Evolutionary conservation across 139 green algal genomes (phyloP), one percentile per base, ranked within the genome.

Genomic region (Eudorina sp.): DNA sequence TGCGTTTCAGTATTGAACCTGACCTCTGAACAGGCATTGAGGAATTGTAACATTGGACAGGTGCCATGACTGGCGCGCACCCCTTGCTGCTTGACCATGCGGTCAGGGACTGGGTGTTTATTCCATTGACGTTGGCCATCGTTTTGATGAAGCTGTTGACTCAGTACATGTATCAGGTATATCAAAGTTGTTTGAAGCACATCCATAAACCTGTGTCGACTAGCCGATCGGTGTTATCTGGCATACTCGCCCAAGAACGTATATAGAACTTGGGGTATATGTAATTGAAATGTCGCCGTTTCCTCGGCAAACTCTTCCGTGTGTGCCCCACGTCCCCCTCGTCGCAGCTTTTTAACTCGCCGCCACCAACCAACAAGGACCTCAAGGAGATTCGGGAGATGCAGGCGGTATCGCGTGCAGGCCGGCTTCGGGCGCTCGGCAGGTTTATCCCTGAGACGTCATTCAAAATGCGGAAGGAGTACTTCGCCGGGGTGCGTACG

Each of bases 21-120:
- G n/a, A n/a, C n/a, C n/a, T n/a, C n/a, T n/a, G n/a, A n/a, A n/a
- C n/a, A n/a, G n/a, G n/a, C n/a, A n/a, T n/a, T n/a, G n/a, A n/a
- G n/a, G n/a, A n/a, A n/a, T n/a, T n/a, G n/a, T n/a, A n/a, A n/a
- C n/a, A n/a, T n/a, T n/a, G n/a, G n/a, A n/a, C n/a, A n/a, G n/a
- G n/a, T n/a, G n/a, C n/a, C 88, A 93, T 36, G 90, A 93, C 9
- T 27, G 53, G 53, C 5, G 77, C 53, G 18, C 79, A 75, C 18
- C 55, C 62, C 51, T 83, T 98, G 7, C 92, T 97, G 36, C 90
- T 99, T 14, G 96, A 98, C 79, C 66, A 89, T 5, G 90, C 95
- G 40, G 94, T 99, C 13, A 89, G 97, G 23, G 90, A 98, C 91
- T 99, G 97, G 97, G 96, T 99, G 27, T 95, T 99, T 46, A 94